A percentile compares a stretch with the other conserved stretches of the same genome.
phyloP scores from a whole-genome alignment of 805 yeast species.

The Yamadazyma ubonensis region DNA sequence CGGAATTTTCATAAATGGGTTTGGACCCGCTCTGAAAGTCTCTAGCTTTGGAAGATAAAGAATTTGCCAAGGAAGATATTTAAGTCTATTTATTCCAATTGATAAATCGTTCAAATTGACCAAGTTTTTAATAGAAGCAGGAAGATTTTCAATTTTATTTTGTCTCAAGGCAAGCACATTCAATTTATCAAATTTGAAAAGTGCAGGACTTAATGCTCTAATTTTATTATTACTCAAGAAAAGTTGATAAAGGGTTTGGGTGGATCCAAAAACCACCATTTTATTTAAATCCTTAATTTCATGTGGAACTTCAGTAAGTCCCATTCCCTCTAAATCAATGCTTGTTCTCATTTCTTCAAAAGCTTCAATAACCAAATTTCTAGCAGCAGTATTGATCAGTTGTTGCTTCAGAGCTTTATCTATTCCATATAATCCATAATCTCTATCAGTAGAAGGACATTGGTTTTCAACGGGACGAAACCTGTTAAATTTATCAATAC shows the following conservation, averaged over 20 bases:
- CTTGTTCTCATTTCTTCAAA: slow-evolving; percentile 48
- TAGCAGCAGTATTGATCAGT: slow-evolving; percentile 29
- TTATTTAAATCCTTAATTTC: slow-evolving; percentile 58
- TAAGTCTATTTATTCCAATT: slow-evolving; percentile 50
- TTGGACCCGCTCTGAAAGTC: slow-evolving; percentile 56
- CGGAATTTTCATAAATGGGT: slow-evolving; percentile 36
- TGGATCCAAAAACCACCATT: slow-evolving; percentile 41
- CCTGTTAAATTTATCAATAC: slow-evolving; percentile 49
- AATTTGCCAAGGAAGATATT: slow-evolving; percentile 53
- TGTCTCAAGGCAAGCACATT: slow-evolving; percentile 53
- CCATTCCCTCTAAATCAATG: slow-evolving; percentile 49
- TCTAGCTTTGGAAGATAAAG: slow-evolving; percentile 43
- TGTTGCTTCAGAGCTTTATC: slow-evolving; percentile 20
- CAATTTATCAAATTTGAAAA: slow-evolving; percentile 50
- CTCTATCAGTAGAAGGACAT: slow-evolving; percentile 34
- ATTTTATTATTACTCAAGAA: slow-evolving; percentile 52
- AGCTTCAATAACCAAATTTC: slow-evolving; percentile 41
- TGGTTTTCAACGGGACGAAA: slow-evolving; percentile 29
- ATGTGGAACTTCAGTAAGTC: slow-evolving; percentile 51
- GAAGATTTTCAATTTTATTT: slow-evolving; percentile 47
- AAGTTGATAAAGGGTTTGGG: slow-evolving; percentile 39
- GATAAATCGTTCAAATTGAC: slow-evolving; percentile 48
- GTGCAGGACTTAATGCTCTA: slow-evolving; percentile 45
- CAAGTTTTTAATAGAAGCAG: slow-evolving; percentile 46
- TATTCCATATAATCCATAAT: slow-evolving; percentile 16